Conservation (phyloP, 2,329 filamentous ascomycete species). For the Fusarium burgessii region DNA sequence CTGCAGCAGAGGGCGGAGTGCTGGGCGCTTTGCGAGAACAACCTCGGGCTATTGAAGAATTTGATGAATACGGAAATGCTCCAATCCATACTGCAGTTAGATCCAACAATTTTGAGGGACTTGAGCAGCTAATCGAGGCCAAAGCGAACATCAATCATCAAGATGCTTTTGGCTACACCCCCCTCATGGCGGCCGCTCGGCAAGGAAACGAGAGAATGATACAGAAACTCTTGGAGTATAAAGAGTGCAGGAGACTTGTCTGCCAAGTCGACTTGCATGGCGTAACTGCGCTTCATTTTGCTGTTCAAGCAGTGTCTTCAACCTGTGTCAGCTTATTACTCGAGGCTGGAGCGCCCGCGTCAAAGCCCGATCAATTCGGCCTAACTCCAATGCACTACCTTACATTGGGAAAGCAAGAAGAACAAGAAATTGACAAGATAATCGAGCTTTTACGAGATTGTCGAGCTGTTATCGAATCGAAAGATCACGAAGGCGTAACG, state of each 20-base stretch:
- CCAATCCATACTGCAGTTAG: fast-evolving
- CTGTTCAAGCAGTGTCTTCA: fast-evolving
- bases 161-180: fast-evolving
- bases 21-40: neutral
- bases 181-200: fast-evolving
- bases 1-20: neutral
- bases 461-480: neutral
- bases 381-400: neutral
- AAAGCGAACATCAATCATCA: slow-evolving; percentile 3
- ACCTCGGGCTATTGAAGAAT: slow-evolving; percentile 10
- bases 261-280: fast-evolving
- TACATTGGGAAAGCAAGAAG: fast-evolving
- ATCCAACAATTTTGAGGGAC: fast-evolving
- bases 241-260: neutral
- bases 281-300: neutral
- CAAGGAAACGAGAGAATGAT: fast-evolving
- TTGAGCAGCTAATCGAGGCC: slow-evolving; percentile 1
- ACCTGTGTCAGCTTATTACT: slow-evolving; percentile 14
- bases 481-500: fast-evolving
- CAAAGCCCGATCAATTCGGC: fast-evolving
- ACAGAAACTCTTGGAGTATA: neutral
- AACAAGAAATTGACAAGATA: fast-evolving
- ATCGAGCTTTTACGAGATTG: neutral
- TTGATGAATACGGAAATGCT: fast-evolving
- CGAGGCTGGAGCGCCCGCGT: slow-evolving; percentile 9